Evolutionary conservation across 2,329 filamentous ascomycete species (phyloP).

Genomic region (Mollisia scopiformis): DNA sequence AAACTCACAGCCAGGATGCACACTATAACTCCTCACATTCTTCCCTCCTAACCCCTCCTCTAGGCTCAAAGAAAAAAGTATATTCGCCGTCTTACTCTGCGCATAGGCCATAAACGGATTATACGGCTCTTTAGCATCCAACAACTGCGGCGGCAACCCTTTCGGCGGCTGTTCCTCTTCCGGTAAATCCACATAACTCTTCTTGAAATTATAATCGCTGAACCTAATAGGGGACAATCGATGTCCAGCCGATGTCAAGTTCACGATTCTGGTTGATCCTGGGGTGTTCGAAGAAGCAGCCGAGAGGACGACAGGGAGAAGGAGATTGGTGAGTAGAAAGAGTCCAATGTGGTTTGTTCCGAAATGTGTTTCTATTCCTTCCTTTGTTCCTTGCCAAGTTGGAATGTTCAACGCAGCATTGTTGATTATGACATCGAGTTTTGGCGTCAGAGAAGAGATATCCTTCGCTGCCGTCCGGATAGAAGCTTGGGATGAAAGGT

Average conservation of each 20-base stretch:
- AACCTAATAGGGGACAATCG: conserved; percentile 40
- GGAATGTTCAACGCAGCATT: conserved; percentile 43
- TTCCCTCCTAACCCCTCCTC: conserved; percentile 20
- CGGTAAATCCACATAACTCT: conserved; percentile 16
- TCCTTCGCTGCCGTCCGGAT: conserved; percentile 44
- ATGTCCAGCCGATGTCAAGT: conserved; percentile 43
- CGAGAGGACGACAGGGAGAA: conserved; percentile 23
- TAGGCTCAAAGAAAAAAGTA: conserved; percentile 27
- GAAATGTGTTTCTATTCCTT: conserved; percentile 41
- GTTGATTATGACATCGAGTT: conserved; percentile 44
- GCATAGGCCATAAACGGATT: conserved; percentile 40
- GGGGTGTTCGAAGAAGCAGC: not conserved
- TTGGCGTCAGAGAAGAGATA: conserved; percentile 37
- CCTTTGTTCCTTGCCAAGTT: conserved; percentile 32
- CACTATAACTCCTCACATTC: conserved; percentile 5
- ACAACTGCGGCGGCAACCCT: conserved; percentile 2
- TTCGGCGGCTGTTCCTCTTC: conserved; percentile 18
- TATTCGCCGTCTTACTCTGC: conserved; percentile 49
- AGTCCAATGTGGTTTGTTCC: conserved; percentile 32
- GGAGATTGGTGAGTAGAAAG: conserved; percentile 33
- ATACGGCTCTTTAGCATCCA: conserved; percentile 19
- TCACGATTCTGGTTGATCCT: conserved; percentile 37
- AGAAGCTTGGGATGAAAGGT: conserved; percentile 43
- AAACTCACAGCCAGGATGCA: conserved; percentile 25
- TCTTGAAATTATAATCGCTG: conserved; percentile 40